Conservation (phyloP, 2,329 filamentous ascomycete species). For the Parafenestella ontariensis region DNA sequence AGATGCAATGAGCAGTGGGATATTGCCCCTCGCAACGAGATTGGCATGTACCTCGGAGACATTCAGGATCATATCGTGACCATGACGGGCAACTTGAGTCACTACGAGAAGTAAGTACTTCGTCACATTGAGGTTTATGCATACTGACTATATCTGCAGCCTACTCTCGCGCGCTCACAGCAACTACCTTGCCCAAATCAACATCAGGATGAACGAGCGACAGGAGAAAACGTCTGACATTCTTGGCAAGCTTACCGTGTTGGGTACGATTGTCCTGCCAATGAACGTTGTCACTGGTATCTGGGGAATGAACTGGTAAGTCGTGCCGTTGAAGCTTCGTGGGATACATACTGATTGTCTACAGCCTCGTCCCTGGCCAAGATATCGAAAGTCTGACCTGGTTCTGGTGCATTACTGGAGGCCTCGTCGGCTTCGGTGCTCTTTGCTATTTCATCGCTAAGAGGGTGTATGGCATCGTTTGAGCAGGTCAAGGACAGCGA, state of each 20-base stretch:
- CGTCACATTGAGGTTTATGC: background rate
- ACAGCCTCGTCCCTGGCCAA: constrained; percentile 83
- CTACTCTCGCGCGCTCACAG: constrained; percentile 89
- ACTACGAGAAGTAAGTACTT: constrained; percentile 86
- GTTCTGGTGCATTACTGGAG: constrained; percentile 70
- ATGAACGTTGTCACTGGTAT: constrained; percentile 99
- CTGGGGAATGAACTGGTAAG: constrained; percentile 87
- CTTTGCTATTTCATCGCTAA: constrained; percentile 83
- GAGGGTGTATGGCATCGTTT: constrained; percentile 58
- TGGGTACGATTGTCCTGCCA: constrained; percentile 94
- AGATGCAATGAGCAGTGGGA: constrained; percentile 98
- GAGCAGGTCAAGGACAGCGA: background rate
- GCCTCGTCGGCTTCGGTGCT: constrained; percentile 78
- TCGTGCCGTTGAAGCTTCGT: background rate
- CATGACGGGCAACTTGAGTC: constrained; percentile 94
- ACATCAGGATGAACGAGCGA: constrained; percentile 97
- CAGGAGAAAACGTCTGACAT: constrained; percentile 96
- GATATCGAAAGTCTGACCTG: constrained; percentile 71
- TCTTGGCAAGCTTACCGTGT: constrained; percentile 89
- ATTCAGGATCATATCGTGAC: constrained; percentile 99
- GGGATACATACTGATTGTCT: constrained; percentile 5
- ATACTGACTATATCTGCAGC: constrained; percentile 54
- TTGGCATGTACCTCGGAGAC: constrained; percentile 96
- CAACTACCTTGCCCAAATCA: constrained; percentile 99
- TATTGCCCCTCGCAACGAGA: constrained; percentile 91